Conservation (phyloP, 495 filamentous ascomycete species). For the Evernia prunastri region DNA sequence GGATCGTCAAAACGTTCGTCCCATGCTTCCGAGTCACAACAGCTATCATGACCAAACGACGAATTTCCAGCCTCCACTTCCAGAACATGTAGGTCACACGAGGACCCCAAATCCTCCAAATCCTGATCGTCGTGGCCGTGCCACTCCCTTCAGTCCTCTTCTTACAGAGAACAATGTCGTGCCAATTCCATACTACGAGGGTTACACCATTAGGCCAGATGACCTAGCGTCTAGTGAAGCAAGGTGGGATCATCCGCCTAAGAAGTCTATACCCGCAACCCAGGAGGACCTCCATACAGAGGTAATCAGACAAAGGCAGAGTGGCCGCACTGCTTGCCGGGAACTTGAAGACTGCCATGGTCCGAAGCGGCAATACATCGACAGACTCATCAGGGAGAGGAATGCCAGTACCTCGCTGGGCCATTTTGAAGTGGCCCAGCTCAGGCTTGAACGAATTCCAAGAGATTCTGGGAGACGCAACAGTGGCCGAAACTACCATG, state of each 20-base stretch:
- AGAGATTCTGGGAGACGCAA: slow-evolving; percentile 4
- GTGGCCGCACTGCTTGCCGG: slow-evolving; percentile 6
- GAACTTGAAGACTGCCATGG: slow-evolving; percentile 8
- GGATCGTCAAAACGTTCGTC: not conserved
- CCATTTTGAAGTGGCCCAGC: slow-evolving; percentile 3
- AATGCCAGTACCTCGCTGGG: not conserved
- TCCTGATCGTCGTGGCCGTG: not conserved
- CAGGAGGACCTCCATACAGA: slow-evolving; percentile 8
- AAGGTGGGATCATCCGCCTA: slow-evolving; percentile 1
- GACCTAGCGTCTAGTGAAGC: slow-evolving; percentile 3
- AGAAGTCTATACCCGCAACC: not conserved
- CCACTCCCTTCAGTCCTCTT: not conserved
- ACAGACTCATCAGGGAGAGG: slow-evolving; percentile 7
- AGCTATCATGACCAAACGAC: slow-evolving; percentile 3
- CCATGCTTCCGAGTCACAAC: not conserved
- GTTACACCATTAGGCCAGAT: slow-evolving; percentile 8
- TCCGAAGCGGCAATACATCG: slow-evolving; percentile 7
- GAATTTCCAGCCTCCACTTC: not conserved
- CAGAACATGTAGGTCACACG: not conserved
- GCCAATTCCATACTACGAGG: not conserved
- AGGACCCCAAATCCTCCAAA: not conserved
- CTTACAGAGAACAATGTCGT: not conserved
- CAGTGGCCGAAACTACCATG: not conserved
- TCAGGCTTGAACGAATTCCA: slow-evolving; percentile 3
- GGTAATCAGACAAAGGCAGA: slow-evolving; percentile 9